Percentiles rank a stretch among this genome's conserved stretches.
These are phyloP conservation scores for Trichoderma semiorbis DNA, from an alignment of 2,329 filamentous ascomycete genomes.

Conservation along the genomic window DNA sequence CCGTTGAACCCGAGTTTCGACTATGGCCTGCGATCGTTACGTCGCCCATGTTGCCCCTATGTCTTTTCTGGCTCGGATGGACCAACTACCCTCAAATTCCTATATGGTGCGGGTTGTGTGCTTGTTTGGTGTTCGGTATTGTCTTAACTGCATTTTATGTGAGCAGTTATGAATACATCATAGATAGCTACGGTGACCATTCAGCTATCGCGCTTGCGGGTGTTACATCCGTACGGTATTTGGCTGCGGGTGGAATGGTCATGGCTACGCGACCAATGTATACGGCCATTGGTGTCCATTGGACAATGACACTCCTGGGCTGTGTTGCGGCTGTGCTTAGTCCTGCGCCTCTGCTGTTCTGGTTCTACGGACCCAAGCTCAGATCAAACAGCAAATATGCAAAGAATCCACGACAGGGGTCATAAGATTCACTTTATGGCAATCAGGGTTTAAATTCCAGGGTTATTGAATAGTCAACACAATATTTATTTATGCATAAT, in stretches of 20 bases:
- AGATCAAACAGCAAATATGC: neutral
- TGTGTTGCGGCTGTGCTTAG: neutral
- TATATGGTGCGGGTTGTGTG: constrained; percentile 47
- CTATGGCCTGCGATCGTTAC: constrained; percentile 52
- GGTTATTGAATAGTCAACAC: neutral
- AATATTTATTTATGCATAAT: neutral
- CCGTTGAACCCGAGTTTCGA: constrained; percentile 49
- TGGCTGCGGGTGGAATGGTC: neutral
- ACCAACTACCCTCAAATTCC: constrained; percentile 43
- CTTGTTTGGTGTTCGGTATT: constrained; percentile 51
- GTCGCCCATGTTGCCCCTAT: constrained; percentile 46
- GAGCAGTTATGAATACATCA: constrained; percentile 54
- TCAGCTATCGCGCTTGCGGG: constrained; percentile 32
- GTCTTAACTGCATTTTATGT: constrained; percentile 50
- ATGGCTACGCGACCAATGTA: neutral
- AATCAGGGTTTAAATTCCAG: neutral
- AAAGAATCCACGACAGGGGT: neutral
- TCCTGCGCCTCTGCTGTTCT: neutral
- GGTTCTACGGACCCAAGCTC: neutral
- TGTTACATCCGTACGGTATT: neutral
- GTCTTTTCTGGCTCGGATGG: constrained; percentile 59
- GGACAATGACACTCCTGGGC: neutral
- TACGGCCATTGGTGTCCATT: neutral
- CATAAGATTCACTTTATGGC: too few species aligned
- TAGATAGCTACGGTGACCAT: constrained; percentile 53